Conservation (phyloP, 108 stramenopile species). For the Nitzschia palea region DNA sequence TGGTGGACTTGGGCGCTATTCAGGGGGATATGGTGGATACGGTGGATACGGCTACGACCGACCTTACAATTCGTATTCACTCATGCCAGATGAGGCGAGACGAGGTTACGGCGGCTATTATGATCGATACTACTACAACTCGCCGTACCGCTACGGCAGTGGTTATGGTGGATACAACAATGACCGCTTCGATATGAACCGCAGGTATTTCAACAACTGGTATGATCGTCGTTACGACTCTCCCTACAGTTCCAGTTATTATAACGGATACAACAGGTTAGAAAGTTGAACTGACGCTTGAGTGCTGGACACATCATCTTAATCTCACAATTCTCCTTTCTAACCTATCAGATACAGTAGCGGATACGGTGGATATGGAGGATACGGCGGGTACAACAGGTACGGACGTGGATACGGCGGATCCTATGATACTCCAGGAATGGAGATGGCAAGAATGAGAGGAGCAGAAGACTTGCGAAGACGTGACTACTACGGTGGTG, state of each 20-base stretch:
- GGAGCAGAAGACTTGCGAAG: too few relatives aligned
- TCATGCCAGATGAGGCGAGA: neutral
- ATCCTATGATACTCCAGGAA: neutral
- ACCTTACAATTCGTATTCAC: neutral
- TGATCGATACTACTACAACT: too few relatives aligned
- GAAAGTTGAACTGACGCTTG: neutral
- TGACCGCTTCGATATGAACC: neutral
- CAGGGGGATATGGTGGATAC: neutral
- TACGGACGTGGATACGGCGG: conserved; percentile 2
- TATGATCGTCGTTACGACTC: neutral
- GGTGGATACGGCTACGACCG: neutral
- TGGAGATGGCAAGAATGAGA: neutral
- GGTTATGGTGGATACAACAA: neutral
- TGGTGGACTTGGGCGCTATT: neutral
- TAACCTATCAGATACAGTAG: neutral
- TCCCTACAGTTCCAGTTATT: neutral
- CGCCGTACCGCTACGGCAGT: neutral
- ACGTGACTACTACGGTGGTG: neutral
- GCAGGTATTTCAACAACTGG: neutral
- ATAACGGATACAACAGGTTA: conserved; percentile 1
- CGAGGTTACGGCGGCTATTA: neutral
- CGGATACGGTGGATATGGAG: neutral
- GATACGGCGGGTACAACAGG: too few relatives aligned
- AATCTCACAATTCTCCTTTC: neutral
- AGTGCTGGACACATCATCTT: neutral